Evolutionary conservation across 495 filamentous ascomycete genomes (phyloP), one percentile per base, ranked within the genome.

Genomic region (Entonaema liquescens): DNA sequence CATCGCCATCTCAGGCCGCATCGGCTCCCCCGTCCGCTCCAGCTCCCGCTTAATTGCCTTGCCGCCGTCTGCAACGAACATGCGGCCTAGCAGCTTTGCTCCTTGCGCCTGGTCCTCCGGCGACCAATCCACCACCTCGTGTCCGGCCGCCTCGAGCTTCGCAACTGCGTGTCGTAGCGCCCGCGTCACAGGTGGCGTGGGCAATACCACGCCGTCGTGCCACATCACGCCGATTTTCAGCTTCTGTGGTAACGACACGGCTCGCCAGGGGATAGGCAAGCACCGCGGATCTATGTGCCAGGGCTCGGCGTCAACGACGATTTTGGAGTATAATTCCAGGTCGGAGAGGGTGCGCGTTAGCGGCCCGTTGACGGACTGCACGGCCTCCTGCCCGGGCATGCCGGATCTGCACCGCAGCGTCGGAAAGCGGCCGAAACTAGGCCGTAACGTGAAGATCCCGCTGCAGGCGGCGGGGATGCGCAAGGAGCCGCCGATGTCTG

Each of bases 391-490:
- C 0, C 93, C 93, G 0, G 90, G 84, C 91, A 96, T 93, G 67
- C 90, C 92, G 13, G 93, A 94, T 55, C 85, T 86, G 70, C 90
- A 89, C 6, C 92, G 91, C 47, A 82, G 81, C 70, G 92, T 93
- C 2, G 93, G 93, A 89, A 93, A 96, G 21, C 93, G 85, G 26
- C 93, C 93, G 31, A 89, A 92, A 11, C 90, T 93, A 74, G 93
- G 94, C 50, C 93, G 89, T 12, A 97, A 77, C 0, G 90, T 89
- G 77, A 95, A 96, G 74, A 94, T 92, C 1, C 93, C 93, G 33
- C 89, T 91, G 83, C 92, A 97, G 35, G 93, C 92, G 5, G 93
- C 93, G 6, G 93, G 93, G n/a, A 87, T 91, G 59, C 93, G 88
- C 4, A 97, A 90, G 1, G 90, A 93, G 15, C 93, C 93, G 53